These are phyloP conservation scores for Hericium alpestre DNA, from an alignment of 768 basidiomycete genomes.

Conservation along the genomic window DNA sequence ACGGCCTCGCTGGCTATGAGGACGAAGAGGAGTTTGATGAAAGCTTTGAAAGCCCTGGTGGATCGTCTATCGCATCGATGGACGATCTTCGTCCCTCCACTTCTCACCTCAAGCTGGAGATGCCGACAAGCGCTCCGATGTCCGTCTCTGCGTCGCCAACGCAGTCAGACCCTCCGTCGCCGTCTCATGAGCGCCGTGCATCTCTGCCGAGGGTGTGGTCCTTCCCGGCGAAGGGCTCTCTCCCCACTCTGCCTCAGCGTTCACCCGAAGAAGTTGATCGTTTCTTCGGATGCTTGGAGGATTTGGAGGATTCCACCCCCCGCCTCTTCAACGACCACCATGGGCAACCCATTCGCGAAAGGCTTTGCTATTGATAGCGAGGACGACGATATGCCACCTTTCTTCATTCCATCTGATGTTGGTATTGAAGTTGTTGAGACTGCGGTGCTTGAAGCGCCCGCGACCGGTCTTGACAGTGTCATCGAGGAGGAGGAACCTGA, in stretches of 20 bases:
- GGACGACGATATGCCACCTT: slow-evolving; percentile 41
- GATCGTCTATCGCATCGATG: slow-evolving; percentile 19
- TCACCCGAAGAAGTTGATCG: slow-evolving; percentile 47
- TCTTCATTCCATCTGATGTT: slow-evolving; percentile 36
- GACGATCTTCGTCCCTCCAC: slow-evolving; percentile 20
- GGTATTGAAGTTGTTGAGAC: slow-evolving; percentile 23
- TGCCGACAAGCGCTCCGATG: slow-evolving; percentile 5
- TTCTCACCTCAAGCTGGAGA: slow-evolving; percentile 18
- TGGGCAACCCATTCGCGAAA: slow-evolving; percentile 48
- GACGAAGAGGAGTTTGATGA: slow-evolving; percentile 67
- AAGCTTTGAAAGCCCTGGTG: slow-evolving; percentile 27
- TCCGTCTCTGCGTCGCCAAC: slow-evolving; percentile 23
- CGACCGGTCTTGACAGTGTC: slow-evolving; percentile 21
- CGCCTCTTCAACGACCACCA: slow-evolving; percentile 26
- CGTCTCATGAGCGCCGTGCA: slow-evolving; percentile 22
- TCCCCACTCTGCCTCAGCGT: slow-evolving; percentile 15
- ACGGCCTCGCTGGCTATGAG: slow-evolving; percentile 56
- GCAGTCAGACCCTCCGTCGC: slow-evolving; percentile 8
- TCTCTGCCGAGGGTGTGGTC: slow-evolving; percentile 65
- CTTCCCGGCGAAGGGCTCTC: slow-evolving; percentile 26
- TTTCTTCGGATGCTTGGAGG: slow-evolving; percentile 64
- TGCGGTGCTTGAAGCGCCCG: slow-evolving; percentile 25
- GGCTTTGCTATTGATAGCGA: slow-evolving; percentile 35
- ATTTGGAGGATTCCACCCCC: slow-evolving; percentile 42
- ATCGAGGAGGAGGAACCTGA: not conserved